These are phyloP conservation scores for Lepidium aucheri DNA, from an alignment of 345 rosid genomes.

Conservation along the genomic window DNA sequence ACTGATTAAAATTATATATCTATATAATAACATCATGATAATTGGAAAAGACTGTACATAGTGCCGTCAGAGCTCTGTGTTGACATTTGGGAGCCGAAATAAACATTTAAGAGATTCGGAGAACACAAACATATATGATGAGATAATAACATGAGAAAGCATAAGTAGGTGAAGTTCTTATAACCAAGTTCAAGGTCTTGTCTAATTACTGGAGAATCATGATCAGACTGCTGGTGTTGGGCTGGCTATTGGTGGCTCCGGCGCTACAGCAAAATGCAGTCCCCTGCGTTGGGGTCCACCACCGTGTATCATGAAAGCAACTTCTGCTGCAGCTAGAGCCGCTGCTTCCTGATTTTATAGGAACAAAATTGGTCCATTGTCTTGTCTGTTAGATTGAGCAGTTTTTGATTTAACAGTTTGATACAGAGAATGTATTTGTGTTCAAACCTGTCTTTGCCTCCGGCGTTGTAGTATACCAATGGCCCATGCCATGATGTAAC, in stretches of 20 bases:
- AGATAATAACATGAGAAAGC: conserved; percentile 11
- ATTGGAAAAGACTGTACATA: conserved; percentile 13
- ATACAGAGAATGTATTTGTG: neutral
- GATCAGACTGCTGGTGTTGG: conserved; percentile 14
- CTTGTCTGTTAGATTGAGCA: neutral
- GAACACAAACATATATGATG: conserved; percentile 3
- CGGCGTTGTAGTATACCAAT: conserved; percentile 87
- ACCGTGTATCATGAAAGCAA: conserved; percentile 83
- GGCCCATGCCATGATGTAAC: conserved; percentile 99
- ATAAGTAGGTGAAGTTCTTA: conserved; percentile 17
- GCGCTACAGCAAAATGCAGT: conserved; percentile 60
- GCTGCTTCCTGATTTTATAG: conserved; percentile 70
- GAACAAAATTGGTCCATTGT: neutral
- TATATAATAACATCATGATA: neutral
- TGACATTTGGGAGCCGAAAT: conserved; percentile 1
- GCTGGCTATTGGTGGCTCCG: conserved; percentile 38
- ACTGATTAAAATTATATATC: neutral
- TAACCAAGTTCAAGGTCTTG: conserved; percentile 7
- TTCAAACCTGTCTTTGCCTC: conserved; percentile 79
- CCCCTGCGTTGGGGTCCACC: conserved; percentile 50
- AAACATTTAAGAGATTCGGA: conserved; percentile 1
- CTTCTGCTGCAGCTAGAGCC: conserved; percentile 80
- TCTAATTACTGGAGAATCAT: conserved; percentile 10
- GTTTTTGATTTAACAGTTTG: neutral
- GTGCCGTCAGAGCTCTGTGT: neutral